phyloP scores from a whole-genome alignment of 2,329 filamentous ascomycete species.

The Colletotrichum truncatum region DNA sequence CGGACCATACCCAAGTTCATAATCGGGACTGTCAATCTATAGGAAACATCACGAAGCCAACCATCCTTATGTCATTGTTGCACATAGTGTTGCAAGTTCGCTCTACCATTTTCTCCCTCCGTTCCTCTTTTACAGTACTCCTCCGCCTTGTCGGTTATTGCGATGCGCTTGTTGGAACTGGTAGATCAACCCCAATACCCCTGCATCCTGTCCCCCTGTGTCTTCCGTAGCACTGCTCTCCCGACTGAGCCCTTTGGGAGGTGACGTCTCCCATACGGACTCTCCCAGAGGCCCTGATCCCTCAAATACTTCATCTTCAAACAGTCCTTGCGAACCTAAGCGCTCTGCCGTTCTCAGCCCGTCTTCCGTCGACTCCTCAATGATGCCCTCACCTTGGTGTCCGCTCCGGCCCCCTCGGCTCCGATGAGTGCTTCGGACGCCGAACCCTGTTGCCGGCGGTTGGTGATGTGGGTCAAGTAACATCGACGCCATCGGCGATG shows the following conservation, averaged over 20 bases:
- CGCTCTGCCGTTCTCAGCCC: slow-evolving; percentile 46
- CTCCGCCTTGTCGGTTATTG: slow-evolving; percentile 55
- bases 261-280: slow-evolving; percentile 68
- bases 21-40: too few species aligned
- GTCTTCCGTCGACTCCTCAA: slow-evolving; percentile 65
- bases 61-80: background rate
- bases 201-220: slow-evolving; percentile 58
- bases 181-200: slow-evolving; percentile 66
- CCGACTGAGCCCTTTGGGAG: slow-evolving; percentile 58
- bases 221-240: slow-evolving; percentile 59
- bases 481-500: slow-evolving; percentile 77
- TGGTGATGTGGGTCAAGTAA: slow-evolving; percentile 82
- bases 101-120: background rate
- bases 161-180: slow-evolving; percentile 67
- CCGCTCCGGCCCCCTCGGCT: slow-evolving; percentile 53
- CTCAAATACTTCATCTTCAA: slow-evolving; percentile 63
- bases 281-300: slow-evolving; percentile 62
- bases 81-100: background rate
- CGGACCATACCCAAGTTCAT: too few species aligned
- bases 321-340: slow-evolving; percentile 65
- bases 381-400: slow-evolving; percentile 60
- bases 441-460: slow-evolving; percentile 60
- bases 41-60: too few species aligned
- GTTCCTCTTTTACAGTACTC: background rate
- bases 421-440: slow-evolving; percentile 56